These are phyloP conservation scores for Casaregolazyma lundiana DNA, from an alignment of 1,139 yeast genomes.

Conservation along the genomic window DNA sequence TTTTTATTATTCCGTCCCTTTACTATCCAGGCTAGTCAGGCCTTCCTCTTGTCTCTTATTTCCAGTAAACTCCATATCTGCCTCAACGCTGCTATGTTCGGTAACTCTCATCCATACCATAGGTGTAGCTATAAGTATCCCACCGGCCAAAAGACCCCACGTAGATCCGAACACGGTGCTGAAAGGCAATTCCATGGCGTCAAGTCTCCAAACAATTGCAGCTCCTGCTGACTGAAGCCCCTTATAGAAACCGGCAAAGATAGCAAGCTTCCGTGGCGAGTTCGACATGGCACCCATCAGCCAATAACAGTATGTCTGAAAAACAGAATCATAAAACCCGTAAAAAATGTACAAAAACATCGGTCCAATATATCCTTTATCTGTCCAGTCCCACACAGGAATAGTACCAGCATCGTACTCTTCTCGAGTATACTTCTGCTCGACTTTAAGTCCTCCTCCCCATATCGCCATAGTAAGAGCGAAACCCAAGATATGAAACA, in stretches of 20 bases:
- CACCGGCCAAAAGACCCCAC: slow-evolving; percentile 50
- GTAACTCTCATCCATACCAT: slow-evolving; percentile 35
- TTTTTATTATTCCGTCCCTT: not conserved
- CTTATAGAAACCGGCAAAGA: slow-evolving; percentile 46
- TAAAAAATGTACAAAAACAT: slow-evolving; percentile 57
- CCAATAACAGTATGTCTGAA: slow-evolving; percentile 42
- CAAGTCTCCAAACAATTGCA: slow-evolving; percentile 55
- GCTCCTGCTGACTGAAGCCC: slow-evolving; percentile 59
- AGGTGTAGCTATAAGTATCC: slow-evolving; percentile 41
- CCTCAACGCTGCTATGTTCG: slow-evolving; percentile 15
- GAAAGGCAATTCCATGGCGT: slow-evolving; percentile 41
- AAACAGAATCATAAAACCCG: slow-evolving; percentile 55
- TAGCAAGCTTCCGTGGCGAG: slow-evolving; percentile 10
- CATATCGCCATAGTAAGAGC: slow-evolving; percentile 45
- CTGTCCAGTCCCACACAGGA: slow-evolving; percentile 13
- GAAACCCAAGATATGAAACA: slow-evolving; percentile 43
- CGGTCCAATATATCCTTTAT: slow-evolving; percentile 50
- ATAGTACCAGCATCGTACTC: slow-evolving; percentile 3
- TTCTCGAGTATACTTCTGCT: slow-evolving; percentile 37
- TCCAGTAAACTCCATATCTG: slow-evolving; percentile 20
- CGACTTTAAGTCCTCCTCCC: slow-evolving; percentile 58
- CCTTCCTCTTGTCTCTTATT: slow-evolving; percentile 9
- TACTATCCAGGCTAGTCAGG: slow-evolving; percentile 10
- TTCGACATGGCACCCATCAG: slow-evolving; percentile 13
- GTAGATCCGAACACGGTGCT: slow-evolving; percentile 45